Conservation (phyloP, 1,284 basidiomycete genomes). For the Anthracocystis walkeri region DNA sequence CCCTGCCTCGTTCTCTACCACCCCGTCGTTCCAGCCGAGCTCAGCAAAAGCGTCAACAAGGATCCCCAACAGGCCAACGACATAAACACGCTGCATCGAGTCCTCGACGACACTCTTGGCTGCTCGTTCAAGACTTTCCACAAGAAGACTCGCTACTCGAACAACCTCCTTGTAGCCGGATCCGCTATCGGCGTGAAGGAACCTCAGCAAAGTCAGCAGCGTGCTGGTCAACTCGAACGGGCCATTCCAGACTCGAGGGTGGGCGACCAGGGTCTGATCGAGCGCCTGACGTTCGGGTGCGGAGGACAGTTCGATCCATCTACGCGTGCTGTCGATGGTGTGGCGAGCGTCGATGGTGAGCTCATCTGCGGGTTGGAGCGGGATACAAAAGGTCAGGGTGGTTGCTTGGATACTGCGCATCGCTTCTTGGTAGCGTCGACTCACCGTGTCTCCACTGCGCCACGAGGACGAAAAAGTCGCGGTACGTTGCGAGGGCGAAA, state of each 20-base stretch:
- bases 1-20: too few species aligned
- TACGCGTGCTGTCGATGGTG: slow-evolving; percentile 26
- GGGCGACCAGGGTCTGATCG: slow-evolving; percentile 7
- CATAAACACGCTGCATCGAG: neutral
- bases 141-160: neutral
- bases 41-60: slow-evolving; percentile 20
- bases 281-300: slow-evolving; percentile 5
- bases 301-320: slow-evolving; percentile 17
- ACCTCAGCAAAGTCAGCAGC: slow-evolving; percentile 2
- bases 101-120: neutral
- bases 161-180: neutral
- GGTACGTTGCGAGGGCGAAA: slow-evolving; percentile 14
- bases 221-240: slow-evolving; percentile 15
- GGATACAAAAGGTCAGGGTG: neutral
- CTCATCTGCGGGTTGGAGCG: slow-evolving; percentile 1
- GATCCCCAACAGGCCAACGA: slow-evolving; percentile 19
- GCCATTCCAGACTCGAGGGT: slow-evolving; percentile 2
- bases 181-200: slow-evolving; percentile 2
- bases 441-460: slow-evolving; percentile 24
- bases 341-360: slow-evolving; percentile 21
- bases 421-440: neutral
- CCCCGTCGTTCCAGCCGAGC: neutral
- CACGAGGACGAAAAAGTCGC: slow-evolving; percentile 31
- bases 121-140: slow-evolving; percentile 17
- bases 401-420: too few species aligned